These are phyloP conservation scores for Cephaloascus albidus DNA, from an alignment of 805 yeast genomes.

Conservation along the genomic window DNA sequence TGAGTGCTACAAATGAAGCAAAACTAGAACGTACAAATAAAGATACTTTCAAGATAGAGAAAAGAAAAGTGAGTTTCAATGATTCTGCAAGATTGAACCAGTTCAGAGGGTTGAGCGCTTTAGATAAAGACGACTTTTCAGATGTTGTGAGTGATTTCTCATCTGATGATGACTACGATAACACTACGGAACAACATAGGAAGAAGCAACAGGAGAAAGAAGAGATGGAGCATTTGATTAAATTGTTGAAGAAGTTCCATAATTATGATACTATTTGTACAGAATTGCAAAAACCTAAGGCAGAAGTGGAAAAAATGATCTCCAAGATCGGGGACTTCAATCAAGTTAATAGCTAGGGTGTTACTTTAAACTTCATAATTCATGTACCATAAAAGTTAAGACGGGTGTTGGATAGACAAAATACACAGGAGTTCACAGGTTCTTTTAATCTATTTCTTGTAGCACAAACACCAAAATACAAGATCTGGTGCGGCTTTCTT, in stretches of 20 bases:
- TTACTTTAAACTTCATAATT: too few species aligned
- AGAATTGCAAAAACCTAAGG: conserved; percentile 45
- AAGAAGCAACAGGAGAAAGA: conserved; percentile 8
- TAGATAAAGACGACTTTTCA: conserved; percentile 22
- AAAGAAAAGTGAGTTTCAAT: conserved; percentile 7
- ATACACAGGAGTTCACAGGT: too few species aligned
- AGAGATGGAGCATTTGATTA: conserved; percentile 27
- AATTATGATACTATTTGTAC: conserved; percentile 65
- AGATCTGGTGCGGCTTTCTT: too few species aligned
- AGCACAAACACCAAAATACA: too few species aligned
- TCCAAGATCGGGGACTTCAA: conserved; percentile 25
- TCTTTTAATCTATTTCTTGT: too few species aligned
- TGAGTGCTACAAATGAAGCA: conserved; percentile 5
- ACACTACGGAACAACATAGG: conserved; percentile 4
- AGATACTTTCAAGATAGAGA: conserved; percentile 1
- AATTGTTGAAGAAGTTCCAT: conserved; percentile 40
- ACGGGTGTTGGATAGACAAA: too few species aligned
- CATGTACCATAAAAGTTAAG: too few species aligned
- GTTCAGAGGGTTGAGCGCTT: conserved; percentile 6
- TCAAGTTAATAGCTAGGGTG: conserved; percentile 18
- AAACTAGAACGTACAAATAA: conserved; percentile 1
- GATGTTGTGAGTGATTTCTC: conserved; percentile 7
- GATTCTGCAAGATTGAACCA: conserved; percentile 5
- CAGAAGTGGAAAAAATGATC: conserved; percentile 42
- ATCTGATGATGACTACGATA: conserved; percentile 2